Conservation (phyloP, 371 early-diverging fungal genomes). For the Entomophthora muscae region DNA sequence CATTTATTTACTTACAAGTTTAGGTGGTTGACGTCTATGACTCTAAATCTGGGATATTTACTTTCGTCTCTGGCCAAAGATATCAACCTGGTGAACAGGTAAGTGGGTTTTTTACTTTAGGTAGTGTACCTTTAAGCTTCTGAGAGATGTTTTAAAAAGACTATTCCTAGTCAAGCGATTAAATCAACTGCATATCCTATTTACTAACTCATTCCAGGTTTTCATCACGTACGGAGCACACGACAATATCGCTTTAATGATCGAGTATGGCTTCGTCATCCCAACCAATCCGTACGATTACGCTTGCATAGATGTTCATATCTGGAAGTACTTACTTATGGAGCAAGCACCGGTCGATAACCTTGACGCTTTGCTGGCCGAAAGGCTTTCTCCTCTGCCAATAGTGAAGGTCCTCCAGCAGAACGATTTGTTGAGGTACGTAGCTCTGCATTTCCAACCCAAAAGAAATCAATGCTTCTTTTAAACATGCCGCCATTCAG, state of each 20-base stretch:
- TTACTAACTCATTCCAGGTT: not conserved
- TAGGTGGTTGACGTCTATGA: not conserved
- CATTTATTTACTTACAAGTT: too few relatives aligned
- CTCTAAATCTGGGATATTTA: not conserved
- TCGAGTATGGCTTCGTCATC: slow-evolving; percentile 10
- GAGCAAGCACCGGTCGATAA: not conserved
- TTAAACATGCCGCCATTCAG: not conserved
- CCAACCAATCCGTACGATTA: slow-evolving; percentile 10
- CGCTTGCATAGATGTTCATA: slow-evolving; percentile 2
- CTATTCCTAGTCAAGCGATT: too few relatives aligned
- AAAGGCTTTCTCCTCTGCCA: not conserved
- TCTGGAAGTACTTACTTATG: not conserved
- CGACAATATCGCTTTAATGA: slow-evolving; percentile 8
- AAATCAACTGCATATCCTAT: too few relatives aligned
- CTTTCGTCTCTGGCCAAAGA: not conserved
- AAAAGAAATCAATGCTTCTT: not conserved
- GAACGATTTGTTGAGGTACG: not conserved
- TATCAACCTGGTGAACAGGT: not conserved
- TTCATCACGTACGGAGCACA: slow-evolving; percentile 12
- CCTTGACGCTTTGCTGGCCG: not conserved
- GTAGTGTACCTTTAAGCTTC: too few relatives aligned
- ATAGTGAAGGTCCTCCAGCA: not conserved
- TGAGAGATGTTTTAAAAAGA: too few relatives aligned
- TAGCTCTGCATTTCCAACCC: not conserved
- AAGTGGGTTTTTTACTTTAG: too few relatives aligned